Base-by-base conservation (phyloP, 441 rosid genomes). In the Croton setiger region DNA sequence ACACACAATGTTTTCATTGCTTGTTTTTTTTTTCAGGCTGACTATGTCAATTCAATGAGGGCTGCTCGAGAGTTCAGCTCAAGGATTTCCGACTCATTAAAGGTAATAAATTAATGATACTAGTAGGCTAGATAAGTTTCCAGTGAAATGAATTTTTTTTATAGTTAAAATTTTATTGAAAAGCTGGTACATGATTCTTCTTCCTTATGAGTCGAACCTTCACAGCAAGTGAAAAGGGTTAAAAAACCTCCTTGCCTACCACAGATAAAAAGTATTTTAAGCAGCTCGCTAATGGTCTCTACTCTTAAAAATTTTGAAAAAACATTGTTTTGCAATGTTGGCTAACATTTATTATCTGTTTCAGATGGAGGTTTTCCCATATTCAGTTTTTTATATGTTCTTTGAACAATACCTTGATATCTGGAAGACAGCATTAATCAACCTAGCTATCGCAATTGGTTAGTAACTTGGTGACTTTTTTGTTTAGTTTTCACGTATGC, bases 391-490 rank as follows among this genome's bases (percentile, higher is more conserved):
- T 74, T 95, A 95, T 76, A 95, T 95, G 96, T 95, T 87, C 83
- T 95, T 95, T 70, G 99, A 95, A 83, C 99, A 95, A 79, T 95
- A 95, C 78, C 97, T 95, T 74, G 86, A 91, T 78, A 95, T 95
- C 81, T 95, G 99, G 99, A 95, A 63, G 86, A 92, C 90, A 14
- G 98, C 99, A 57, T 71, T 95, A 80, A 86, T 91, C 83, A 92
- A 88, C 85, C 93, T 96, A 68, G 86, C 97, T 39, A 91, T 96
- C 73, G 99, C 99, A 60, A 84, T 96, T 52, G 96, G 99, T 96
- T 67, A 45, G 95, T 89, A 74, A 68, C 60, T 66, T 69, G 35
- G 55, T 13, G 74, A 69, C 48, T 27, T 27, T 41, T 51, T 37
- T 37, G 41, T 1, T 37, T 37, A 37, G 5, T 37, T 37, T 37